These are phyloP conservation scores for Hymenoscyphus fructigenus DNA, from an alignment of 2,329 filamentous ascomycete species.

Conservation along the genomic window DNA sequence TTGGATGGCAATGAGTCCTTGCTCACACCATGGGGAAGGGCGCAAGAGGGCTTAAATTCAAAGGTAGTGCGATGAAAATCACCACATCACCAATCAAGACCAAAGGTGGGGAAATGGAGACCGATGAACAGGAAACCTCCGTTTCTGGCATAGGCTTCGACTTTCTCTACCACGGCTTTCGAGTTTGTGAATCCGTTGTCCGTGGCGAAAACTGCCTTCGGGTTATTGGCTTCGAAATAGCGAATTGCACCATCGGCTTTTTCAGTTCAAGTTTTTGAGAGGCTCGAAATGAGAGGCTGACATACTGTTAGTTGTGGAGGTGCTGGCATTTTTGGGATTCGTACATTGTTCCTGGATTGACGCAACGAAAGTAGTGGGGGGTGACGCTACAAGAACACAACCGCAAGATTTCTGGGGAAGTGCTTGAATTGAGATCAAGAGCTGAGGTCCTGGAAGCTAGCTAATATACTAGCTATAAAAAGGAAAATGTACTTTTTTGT, in stretches of 20 bases:
- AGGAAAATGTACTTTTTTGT: too few species aligned
- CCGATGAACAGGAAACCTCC: conserved; percentile 34
- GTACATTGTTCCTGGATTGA: too few species aligned
- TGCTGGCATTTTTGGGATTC: neutral
- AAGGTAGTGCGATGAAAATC: conserved; percentile 27
- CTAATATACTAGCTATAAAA: too few species aligned
- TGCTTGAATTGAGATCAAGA: too few species aligned
- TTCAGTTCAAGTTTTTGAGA: conserved; percentile 15
- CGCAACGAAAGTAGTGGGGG: too few species aligned
- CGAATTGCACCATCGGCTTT: conserved; percentile 15
- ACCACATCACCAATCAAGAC: conserved; percentile 29
- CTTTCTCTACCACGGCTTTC: conserved; percentile 24
- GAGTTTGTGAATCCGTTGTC: conserved; percentile 31
- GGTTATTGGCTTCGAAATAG: conserved; percentile 28
- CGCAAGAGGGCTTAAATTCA: conserved; percentile 23
- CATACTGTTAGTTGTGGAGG: neutral
- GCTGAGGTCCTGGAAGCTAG: too few species aligned
- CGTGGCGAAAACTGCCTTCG: conserved; percentile 30
- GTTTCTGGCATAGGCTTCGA: conserved; percentile 27
- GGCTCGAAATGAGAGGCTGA: neutral
- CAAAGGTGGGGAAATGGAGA: conserved; percentile 29
- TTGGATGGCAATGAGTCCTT: conserved; percentile 22
- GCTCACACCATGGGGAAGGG: conserved; percentile 12
- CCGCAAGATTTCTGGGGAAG: too few species aligned
- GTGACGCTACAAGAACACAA: too few species aligned